Conservation (phyloP, 2,329 filamentous ascomycete species). For the Colletotrichum liaoningense region DNA sequence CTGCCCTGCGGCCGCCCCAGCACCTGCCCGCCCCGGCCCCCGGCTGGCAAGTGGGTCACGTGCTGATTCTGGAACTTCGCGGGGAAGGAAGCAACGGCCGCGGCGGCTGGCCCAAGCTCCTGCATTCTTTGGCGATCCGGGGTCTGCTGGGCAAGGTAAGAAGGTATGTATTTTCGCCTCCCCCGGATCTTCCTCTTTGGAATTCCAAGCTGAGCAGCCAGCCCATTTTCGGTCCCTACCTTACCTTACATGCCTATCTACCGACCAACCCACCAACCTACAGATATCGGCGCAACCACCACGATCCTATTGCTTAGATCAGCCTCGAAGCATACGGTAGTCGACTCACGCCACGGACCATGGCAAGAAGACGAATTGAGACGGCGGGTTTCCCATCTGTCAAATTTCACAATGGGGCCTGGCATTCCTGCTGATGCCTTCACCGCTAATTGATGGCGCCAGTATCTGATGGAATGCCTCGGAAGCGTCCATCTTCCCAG, state of each 20-base stretch:
- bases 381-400: background rate
- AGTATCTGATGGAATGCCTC: too few relatives aligned
- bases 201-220: background rate
- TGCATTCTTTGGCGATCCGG: background rate
- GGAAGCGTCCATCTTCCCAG: too few relatives aligned
- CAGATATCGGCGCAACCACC: background rate
- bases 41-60: constrained; percentile 17
- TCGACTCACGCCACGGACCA: background rate
- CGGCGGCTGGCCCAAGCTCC: constrained; percentile 16
- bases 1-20: too few relatives aligned
- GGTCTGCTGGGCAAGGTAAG: background rate
- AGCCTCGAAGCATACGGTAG: background rate
- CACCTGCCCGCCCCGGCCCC: too few relatives aligned
- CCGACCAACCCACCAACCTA: too few relatives aligned
- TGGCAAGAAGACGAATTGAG: too few relatives aligned
- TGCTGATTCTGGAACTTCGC: background rate
- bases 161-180: background rate
- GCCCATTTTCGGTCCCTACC: background rate
- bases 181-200: background rate
- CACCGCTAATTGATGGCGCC: background rate
- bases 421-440: background rate
- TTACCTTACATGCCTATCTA: background rate
- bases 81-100: background rate
- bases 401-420: background rate
- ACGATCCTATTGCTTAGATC: background rate